Percentiles rank a stretch among this genome's conserved stretches.
Conservation (phyloP, 345 rosid genomes). For the Eutrema yunnanense region DNA sequence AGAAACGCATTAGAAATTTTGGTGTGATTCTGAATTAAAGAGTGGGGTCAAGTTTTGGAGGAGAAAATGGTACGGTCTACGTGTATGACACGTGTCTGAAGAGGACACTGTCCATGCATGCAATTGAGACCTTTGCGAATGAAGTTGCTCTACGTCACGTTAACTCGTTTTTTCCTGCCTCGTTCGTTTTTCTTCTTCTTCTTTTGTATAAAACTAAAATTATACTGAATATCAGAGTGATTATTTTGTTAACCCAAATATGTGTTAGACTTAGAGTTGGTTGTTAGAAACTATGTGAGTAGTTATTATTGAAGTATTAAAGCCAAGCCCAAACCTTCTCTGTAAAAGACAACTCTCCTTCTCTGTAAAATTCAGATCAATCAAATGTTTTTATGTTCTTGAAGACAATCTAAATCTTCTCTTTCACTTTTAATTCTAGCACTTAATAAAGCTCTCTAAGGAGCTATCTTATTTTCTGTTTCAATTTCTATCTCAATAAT, state of each 20-base stretch:
- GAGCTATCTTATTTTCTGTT: no score
- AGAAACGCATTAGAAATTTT: slow-evolving; percentile 12
- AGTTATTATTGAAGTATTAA: no score
- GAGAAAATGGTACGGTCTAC: not conserved
- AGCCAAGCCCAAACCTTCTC: no score
- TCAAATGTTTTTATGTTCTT: no score
- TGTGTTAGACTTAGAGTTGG: not conserved
- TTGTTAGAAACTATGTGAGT: not conserved
- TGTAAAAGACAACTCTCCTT: no score
- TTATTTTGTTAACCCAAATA: not conserved
- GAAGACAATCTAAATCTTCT: no score
- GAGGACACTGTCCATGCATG: slow-evolving; percentile 7
- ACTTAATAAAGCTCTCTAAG: no score
- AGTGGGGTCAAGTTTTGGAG: slow-evolving; percentile 12
- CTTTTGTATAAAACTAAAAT: not conserved
- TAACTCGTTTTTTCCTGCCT: not conserved
- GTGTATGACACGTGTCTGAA: slow-evolving; percentile 18
- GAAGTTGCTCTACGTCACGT: slow-evolving; percentile 10
- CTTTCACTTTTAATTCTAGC: no score
- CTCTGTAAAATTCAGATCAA: no score
- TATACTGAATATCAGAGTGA: not conserved
- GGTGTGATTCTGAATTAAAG: not conserved
- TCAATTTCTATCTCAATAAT: no score
- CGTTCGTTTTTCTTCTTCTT: not conserved
- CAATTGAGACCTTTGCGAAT: slow-evolving; percentile 1